phyloP scores from a whole-genome alignment of 148 eudicot species.

The Rhododendron henanense region DNA sequence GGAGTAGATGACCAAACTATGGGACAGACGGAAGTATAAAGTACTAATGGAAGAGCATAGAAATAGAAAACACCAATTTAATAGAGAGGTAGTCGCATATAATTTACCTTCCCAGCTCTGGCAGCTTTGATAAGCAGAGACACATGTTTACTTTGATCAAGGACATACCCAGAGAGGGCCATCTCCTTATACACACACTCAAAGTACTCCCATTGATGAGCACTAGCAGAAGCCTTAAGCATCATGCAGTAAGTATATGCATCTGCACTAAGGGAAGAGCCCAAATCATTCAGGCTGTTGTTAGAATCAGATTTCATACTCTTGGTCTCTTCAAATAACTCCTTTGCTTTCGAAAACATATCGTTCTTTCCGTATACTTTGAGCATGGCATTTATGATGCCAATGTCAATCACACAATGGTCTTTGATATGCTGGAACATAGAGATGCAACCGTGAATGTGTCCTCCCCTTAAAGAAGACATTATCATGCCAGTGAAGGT shows the following conservation, averaged over 20 bases:
- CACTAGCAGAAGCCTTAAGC: conserved; percentile 72
- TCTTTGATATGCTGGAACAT: conserved; percentile 56
- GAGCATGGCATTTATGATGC: conserved; percentile 76
- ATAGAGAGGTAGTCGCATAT: background rate
- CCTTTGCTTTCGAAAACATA: conserved; percentile 83
- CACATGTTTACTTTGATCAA: conserved; percentile 59
- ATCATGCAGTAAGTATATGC: conserved; percentile 55
- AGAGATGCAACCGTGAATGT: conserved; percentile 54
- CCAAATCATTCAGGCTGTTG: conserved; percentile 19
- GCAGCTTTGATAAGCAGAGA: conserved; percentile 74
- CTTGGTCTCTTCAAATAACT: conserved; percentile 59
- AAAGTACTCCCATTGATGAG: conserved; percentile 93
- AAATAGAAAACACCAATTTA: background rate
- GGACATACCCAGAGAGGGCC: conserved; percentile 59
- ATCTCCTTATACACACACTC: conserved; percentile 86
- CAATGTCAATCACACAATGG: conserved; percentile 53
- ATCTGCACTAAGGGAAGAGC: conserved; percentile 50
- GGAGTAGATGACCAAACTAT: background rate
- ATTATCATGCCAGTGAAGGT: conserved; percentile 89
- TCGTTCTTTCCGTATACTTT: conserved; percentile 79
- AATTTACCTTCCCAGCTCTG: conserved; percentile 75
- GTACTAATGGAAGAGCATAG: background rate
- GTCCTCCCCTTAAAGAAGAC: conserved; percentile 73
- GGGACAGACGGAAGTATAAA: background rate
- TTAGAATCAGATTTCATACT: conserved; percentile 23